Percentiles rank a stretch among this genome's conserved stretches.
phyloP scores from a whole-genome alignment of 768 basidiomycete genomes.

The Hirschioporus abietinus region DNA sequence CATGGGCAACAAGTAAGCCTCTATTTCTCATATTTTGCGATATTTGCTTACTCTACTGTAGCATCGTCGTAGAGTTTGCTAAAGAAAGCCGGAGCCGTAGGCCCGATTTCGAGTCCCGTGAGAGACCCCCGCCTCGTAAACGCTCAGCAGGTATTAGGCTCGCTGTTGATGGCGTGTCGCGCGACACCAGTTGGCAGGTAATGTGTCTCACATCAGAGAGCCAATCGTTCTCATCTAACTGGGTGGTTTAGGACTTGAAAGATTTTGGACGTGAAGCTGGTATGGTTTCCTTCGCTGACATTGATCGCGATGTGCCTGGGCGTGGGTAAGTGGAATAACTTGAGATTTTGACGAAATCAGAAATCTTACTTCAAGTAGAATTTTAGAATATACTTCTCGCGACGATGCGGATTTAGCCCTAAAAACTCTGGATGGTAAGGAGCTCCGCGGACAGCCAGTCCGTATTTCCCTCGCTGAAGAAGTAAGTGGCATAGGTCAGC shows the following conservation, averaged over 20 bases:
- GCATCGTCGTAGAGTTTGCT: conserved; percentile 94
- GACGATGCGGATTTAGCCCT: conserved; percentile 95
- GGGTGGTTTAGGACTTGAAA: conserved; percentile 75
- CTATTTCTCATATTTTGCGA: conserved; percentile 4
- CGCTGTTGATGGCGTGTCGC: conserved; percentile 82
- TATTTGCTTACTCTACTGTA: conserved; percentile 24
- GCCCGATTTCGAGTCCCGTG: conserved; percentile 58
- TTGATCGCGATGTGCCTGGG: conserved; percentile 80
- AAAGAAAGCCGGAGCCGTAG: conserved; percentile 87
- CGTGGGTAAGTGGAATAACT: conserved; percentile 63
- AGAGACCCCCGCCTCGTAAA: conserved; percentile 56
- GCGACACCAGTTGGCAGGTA: conserved; percentile 99
- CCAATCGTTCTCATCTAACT: conserved; percentile 1
- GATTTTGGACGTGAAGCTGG: conserved; percentile 95
- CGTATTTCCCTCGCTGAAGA: conserved; percentile 63
- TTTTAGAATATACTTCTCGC: conserved; percentile 84
- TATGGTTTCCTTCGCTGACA: conserved; percentile 90
- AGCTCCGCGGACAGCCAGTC: conserved; percentile 79
- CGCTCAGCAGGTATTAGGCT: conserved; percentile 80
- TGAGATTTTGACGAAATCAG: not conserved
- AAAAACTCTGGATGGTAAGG: conserved; percentile 78
- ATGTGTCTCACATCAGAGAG: conserved; percentile 26
- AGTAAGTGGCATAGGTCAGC: conserved; percentile 33
- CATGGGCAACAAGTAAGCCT: conserved; percentile 72
- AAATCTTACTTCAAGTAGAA: conserved; percentile 37